These are phyloP conservation scores for Candida koratica DNA, from an alignment of 805 yeast species.

Conservation along the genomic window DNA sequence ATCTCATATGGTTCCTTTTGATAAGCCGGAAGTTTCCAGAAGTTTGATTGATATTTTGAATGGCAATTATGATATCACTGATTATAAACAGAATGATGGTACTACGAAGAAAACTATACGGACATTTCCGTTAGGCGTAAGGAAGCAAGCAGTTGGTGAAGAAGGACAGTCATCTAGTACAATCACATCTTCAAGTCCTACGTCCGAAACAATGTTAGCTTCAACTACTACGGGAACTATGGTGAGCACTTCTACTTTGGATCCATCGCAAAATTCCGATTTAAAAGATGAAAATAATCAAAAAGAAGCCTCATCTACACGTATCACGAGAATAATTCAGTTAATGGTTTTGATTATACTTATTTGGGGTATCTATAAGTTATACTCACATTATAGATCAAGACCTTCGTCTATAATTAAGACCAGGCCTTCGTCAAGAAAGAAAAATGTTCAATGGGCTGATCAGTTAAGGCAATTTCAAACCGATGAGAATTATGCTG, in stretches of 20 bases:
- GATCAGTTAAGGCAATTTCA: conserved; percentile 38
- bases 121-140: conserved; percentile 30
- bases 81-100: conserved; percentile 11
- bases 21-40: conserved; percentile 63
- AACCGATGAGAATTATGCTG: conserved; percentile 22
- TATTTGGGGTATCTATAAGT: conserved; percentile 39
- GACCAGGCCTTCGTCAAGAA: conserved; percentile 29
- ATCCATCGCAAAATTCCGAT: conserved; percentile 1
- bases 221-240: background rate
- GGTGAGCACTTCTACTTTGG: background rate
- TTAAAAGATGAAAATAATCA: conserved; percentile 4
- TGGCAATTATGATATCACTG: conserved; percentile 24
- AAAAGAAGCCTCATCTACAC: background rate
- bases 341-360: conserved; percentile 34
- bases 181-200: background rate
- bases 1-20: conserved; percentile 94
- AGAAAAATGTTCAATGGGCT: conserved; percentile 48
- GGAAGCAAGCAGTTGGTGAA: conserved; percentile 10
- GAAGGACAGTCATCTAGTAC: background rate
- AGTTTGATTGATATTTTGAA: conserved; percentile 59
- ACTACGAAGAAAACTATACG: conserved; percentile 18
- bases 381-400: conserved; percentile 35
- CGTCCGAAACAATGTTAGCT: background rate
- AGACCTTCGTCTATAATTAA: conserved; percentile 42
- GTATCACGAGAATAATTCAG: conserved; percentile 38